Evolutionary conservation across 768 basidiomycete species (phyloP), one percentile per base, ranked within the genome.

Genomic region (Rossbeevera mucosa): DNA sequence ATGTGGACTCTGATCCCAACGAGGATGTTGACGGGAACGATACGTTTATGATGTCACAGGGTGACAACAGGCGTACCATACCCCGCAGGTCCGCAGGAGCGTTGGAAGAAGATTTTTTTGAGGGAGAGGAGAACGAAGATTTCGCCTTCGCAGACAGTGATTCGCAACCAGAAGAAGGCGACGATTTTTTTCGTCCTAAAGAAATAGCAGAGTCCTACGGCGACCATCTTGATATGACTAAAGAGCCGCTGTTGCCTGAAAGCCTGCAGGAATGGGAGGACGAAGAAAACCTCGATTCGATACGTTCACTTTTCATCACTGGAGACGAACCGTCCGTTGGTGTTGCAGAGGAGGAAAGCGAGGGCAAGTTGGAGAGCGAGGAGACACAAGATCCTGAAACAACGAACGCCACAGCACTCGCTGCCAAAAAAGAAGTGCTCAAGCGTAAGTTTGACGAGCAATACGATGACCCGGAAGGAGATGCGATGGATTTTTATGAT

Each of bases 401-500:
- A 0, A 59, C 74, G 12, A 72, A 74, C 26, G 77, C 76, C 24
- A 73, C 74, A 26, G 75, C 79, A 1, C 82, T 97, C 30, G 82
- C 87, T 8, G 78, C 80, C 26, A 97, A 95, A 74, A 97, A 97
- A 73, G 91, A 90, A 60, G 82, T 79, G 2, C 79, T 97, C 53
- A 96, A 96, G 71, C 83, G 85, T 58, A 94, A 95, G 68, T 99
- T 99, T 65, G 91, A 99, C 70, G 91, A 92, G 61, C 88, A 95
- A 70, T 97, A 97, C 69, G 93, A 96, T 66, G 91, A 94, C 58
- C 88, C 89, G 3, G 86, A 89, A 41, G 76, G 79, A 50, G 71
- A 83, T 51, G 87, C 89, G 61, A 71, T 82, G 66, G 91, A 93
- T 63, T 96, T 96, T 63, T 99, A 96, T 74, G 82, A 86, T 45